Evolutionary conservation across 768 basidiomycete species (phyloP), one percentile per base, ranked within the genome.

Genomic region (Auricularia heimuer): DNA sequence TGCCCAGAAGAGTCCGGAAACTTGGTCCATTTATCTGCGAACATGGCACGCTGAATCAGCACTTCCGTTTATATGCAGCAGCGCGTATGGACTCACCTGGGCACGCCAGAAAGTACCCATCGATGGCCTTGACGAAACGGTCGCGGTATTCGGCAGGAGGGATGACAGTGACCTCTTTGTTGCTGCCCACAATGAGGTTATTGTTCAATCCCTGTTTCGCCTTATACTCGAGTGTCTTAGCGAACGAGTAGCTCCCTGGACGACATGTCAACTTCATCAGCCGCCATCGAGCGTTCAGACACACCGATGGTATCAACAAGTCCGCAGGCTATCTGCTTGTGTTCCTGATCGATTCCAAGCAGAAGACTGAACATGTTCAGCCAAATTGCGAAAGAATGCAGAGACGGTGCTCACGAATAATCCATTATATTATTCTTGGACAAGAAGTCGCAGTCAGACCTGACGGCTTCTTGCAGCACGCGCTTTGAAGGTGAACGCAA

Each of bases 141-240:
- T 90, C 86, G 62, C 88, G 84, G 70, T 93, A 93, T 72, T 92
- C 89, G 3, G 82, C 77, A 2, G 90, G 90, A 1, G 90, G 90
- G 51, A 93, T 80, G 14, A 92, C 87, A 0, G 90, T 93, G 8
- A 90, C 84, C 39, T 91, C 87, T 67, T 90, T 87, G 42, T 65
- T 66, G 3, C 84, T 77, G 11, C 71, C 71, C 11, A 35, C 24
- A 29, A 60, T 60, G 11, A 60, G 34, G 56, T 60, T 60, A 33
- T 73, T 68, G 58, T 85, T 85, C 12, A 92, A 77, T 3, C 84
- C 85, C 54, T 89, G 86, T 73, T 94, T 94, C 8, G 89, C 89
- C 71, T 90, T 89, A 70, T 90, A 90, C 73, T 94, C 91, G 6
- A 94, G 77, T 0, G 89, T 92, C 74, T 92, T 94, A 2, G 89